Percentiles rank a stretch among this genome's conserved stretches.
phyloP scores from a whole-genome alignment of 2,329 filamentous ascomycete genomes.

The Botryotinia convoluta region DNA sequence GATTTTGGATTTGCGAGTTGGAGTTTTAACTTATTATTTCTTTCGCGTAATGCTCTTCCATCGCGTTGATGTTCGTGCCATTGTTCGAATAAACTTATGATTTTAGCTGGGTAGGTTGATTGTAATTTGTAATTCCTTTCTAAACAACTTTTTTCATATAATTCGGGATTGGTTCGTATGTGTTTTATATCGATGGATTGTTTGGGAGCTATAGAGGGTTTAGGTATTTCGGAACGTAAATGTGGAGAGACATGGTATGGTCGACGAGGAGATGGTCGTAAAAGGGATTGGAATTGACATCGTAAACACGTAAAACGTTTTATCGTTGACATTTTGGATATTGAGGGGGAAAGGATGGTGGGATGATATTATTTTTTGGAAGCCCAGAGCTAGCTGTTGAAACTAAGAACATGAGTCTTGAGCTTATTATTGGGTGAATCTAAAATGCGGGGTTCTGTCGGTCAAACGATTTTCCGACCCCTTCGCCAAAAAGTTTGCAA shows the following conservation, averaged over 20 bases:
- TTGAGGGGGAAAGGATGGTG: not conserved
- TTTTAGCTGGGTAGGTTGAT: conserved; percentile 53
- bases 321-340: conserved; percentile 11
- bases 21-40: conserved; percentile 62
- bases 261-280: not conserved
- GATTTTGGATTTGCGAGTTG: conserved; percentile 52
- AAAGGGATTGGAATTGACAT: conserved; percentile 14
- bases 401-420: not conserved
- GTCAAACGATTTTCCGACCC: not conserved
- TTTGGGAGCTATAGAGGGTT: conserved; percentile 66
- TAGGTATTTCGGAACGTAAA: conserved; percentile 9
- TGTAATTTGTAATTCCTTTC: conserved; percentile 75
- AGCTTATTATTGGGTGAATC: not conserved
- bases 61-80: conserved; percentile 61
- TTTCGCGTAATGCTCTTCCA: conserved; percentile 60
- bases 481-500: not conserved
- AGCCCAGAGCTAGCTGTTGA: not conserved
- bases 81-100: conserved; percentile 54
- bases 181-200: conserved; percentile 80
- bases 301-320: conserved; percentile 15
- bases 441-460: not conserved
- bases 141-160: conserved; percentile 79
- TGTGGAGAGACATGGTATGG: conserved; percentile 13
- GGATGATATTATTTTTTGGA: conserved; percentile 11
- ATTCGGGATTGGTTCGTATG: conserved; percentile 78